These are phyloP conservation scores for Zymoseptoria tritici DNA, from an alignment of 2,329 filamentous ascomycete species.

Conservation along the genomic window DNA sequence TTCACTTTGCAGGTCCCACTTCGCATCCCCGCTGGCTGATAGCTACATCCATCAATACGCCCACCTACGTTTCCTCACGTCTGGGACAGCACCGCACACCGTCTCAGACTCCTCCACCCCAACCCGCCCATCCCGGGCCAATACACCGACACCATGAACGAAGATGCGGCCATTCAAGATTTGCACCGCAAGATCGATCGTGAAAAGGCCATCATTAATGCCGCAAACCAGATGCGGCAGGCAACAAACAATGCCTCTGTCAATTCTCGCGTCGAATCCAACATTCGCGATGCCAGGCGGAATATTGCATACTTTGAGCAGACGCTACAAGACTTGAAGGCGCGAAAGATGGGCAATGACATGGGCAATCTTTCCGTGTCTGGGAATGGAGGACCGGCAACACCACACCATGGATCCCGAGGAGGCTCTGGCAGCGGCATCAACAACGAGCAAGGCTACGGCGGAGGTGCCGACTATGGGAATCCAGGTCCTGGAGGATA, in stretches of 20 bases:
- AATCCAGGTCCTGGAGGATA: constrained; percentile 46
- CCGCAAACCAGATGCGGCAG: constrained; percentile 88
- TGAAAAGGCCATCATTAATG: constrained; percentile 90
- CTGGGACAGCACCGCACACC: neutral
- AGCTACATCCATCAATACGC: neutral
- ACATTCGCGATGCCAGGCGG: constrained; percentile 86
- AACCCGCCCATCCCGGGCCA: neutral
- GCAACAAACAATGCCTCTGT: constrained; percentile 91
- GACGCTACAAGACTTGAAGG: constrained; percentile 77
- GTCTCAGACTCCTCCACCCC: neutral
- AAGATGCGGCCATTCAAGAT: constrained; percentile 62
- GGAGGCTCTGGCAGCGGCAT: constrained; percentile 45
- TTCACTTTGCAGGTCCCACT: neutral
- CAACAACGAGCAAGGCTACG: constrained; percentile 39
- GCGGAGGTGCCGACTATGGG: constrained; percentile 55
- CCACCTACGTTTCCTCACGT: neutral
- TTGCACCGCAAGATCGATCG: constrained; percentile 97
- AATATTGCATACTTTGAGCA: constrained; percentile 96
- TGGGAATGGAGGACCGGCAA: constrained; percentile 35
- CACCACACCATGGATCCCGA: constrained; percentile 26
- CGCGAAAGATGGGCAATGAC: constrained; percentile 64
- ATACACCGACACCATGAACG: constrained; percentile 44
- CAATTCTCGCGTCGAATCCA: constrained; percentile 80
- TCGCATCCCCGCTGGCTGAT: neutral
- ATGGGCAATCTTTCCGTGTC: constrained; percentile 60